Percentiles rank a stretch among this genome's conserved stretches.
Evolutionary conservation across 495 filamentous ascomycete species (phyloP).

Genomic region (Aspergillus saccharolyticus): DNA sequence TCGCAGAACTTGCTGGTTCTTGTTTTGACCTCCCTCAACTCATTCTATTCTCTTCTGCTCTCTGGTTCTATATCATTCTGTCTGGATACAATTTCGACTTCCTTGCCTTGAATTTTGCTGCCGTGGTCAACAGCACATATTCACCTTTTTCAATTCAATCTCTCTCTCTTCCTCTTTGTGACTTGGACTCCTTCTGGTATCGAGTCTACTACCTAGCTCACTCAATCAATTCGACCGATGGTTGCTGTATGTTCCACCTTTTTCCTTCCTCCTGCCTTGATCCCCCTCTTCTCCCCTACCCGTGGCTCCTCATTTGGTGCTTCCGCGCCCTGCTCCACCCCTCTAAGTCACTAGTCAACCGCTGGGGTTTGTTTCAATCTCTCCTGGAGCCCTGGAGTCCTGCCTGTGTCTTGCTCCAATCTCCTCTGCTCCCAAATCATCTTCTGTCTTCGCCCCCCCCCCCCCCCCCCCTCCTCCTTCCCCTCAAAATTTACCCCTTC

Average conservation of each 20-base stretch:
- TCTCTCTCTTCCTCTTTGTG: neutral
- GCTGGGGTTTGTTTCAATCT: conserved; percentile 11
- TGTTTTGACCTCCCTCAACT: neutral
- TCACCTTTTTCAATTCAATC: neutral
- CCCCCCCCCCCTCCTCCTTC: conserved; percentile 7
- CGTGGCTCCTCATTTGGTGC: conserved; percentile 22
- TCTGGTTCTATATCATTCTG: conserved; percentile 3
- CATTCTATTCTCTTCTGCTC: neutral
- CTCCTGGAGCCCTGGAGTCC: no score
- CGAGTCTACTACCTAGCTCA: conserved; percentile 18
- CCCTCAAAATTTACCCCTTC: neutral
- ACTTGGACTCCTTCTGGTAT: conserved; percentile 7
- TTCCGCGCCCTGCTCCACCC: conserved; percentile 17
- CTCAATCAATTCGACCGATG: conserved; percentile 17
- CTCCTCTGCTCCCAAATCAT: no score
- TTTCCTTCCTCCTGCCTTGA: conserved; percentile 6
- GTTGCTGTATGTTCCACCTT: conserved; percentile 32
- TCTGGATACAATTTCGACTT: neutral
- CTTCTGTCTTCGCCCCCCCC: conserved; percentile 9
- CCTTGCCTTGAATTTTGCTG: neutral
- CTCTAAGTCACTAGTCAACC: conserved; percentile 18
- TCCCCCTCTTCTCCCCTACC: conserved; percentile 14
- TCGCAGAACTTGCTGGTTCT: neutral
- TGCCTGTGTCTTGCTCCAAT: conserved; percentile 18
- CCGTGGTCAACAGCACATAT: neutral